phyloP scores from a whole-genome alignment of 225 moss, liverwort and hornwort genomes.

The Pseudisothecium myosuroides region DNA sequence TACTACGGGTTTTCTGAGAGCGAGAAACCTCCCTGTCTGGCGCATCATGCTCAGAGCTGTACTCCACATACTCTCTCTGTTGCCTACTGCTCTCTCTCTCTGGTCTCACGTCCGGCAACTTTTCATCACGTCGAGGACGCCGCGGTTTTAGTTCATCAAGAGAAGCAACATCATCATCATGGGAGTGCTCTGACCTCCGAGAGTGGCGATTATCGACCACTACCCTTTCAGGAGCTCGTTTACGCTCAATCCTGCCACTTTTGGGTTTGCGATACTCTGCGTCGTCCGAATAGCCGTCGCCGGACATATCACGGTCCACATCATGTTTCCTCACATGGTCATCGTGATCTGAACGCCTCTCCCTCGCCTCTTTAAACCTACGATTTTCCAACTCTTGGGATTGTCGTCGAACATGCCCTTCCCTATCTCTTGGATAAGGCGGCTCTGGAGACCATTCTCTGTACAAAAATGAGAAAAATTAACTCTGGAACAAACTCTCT shows the following conservation, averaged over 20 bases:
- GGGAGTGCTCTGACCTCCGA: conserved; percentile 61
- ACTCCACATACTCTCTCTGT: conserved; percentile 37
- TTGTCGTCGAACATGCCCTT: conserved; percentile 46
- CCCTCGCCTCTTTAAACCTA: conserved; percentile 52
- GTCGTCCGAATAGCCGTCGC: conserved; percentile 59
- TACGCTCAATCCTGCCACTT: conserved; percentile 50
- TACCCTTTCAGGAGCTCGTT: conserved; percentile 35
- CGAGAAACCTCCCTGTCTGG: conserved; percentile 43
- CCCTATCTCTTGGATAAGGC: conserved; percentile 61
- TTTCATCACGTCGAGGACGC: conserved; percentile 31
- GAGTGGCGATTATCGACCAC: conserved; percentile 33
- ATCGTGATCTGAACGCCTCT: conserved; percentile 49
- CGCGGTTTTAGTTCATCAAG: conserved; percentile 57
- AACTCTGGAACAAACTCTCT: not conserved
- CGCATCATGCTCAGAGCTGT: conserved; percentile 63
- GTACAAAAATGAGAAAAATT: not conserved
- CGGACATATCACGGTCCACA: conserved; percentile 48
- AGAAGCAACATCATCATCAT: conserved; percentile 63
- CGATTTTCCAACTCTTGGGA: conserved; percentile 67
- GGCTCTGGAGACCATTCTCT: conserved; percentile 89
- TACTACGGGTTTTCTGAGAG: conserved; percentile 34
- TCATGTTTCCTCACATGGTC: conserved; percentile 58
- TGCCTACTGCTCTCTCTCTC: conserved; percentile 57
- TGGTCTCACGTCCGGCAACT: conserved; percentile 13
- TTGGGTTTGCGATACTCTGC: conserved; percentile 56